Percentiles rank a stretch among this genome's conserved stretches.
Conservation (phyloP, 2,329 filamentous ascomycete genomes). For the Paecilomyces variotii region DNA sequence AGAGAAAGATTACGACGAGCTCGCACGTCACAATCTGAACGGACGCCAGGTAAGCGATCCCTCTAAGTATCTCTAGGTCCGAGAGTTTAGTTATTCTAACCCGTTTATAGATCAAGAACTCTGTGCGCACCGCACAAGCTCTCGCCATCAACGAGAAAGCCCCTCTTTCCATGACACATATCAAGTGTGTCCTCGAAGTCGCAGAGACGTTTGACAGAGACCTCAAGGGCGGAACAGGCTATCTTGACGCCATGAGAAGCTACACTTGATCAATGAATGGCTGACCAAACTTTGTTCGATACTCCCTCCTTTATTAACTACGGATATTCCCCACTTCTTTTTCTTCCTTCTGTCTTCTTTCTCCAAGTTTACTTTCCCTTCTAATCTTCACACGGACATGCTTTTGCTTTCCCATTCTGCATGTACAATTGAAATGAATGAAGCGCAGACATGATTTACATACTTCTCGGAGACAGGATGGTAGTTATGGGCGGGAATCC, state of each 20-base stretch:
- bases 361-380: no score
- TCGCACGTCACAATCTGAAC: constrained; percentile 63
- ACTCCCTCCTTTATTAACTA: neutral
- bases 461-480: no score
- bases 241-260: constrained; percentile 74
- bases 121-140: constrained; percentile 72
- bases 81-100: constrained; percentile 2
- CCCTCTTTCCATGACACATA: constrained; percentile 67
- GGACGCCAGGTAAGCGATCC: constrained; percentile 50
- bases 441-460: no score
- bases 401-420: no score
- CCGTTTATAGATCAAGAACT: constrained; percentile 69
- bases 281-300: neutral
- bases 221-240: constrained; percentile 71
- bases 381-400: no score
- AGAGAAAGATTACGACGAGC: constrained; percentile 56
- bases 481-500: no score
- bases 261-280: constrained; percentile 41
- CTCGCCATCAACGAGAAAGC: constrained; percentile 69
- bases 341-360: neutral
- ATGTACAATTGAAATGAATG: no score
- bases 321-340: neutral
- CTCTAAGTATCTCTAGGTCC: no score
- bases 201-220: constrained; percentile 76
- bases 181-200: constrained; percentile 75